phyloP scores from a whole-genome alignment of 495 filamentous ascomycete species.

The Jackrogersella minutella region DNA sequence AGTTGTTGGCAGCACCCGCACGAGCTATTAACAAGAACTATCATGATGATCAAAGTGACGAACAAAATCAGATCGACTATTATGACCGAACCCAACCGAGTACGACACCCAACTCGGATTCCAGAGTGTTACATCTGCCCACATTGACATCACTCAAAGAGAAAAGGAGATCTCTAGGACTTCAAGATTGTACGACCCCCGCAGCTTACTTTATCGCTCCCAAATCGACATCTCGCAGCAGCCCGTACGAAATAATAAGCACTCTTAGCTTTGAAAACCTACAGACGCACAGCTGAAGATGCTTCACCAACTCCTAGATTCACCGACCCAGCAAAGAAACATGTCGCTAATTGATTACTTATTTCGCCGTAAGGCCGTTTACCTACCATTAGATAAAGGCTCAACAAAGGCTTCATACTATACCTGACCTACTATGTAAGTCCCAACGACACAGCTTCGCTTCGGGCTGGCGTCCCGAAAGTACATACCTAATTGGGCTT shows the following conservation, averaged over 20 bases:
- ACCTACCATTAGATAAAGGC: conserved; percentile 9
- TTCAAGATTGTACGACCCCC: conserved; percentile 14
- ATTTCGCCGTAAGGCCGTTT: conserved; percentile 15
- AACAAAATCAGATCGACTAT: conserved; percentile 11
- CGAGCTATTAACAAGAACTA: conserved; percentile 4
- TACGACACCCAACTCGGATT: conserved; percentile 13
- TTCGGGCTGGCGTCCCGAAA: conserved; percentile 29
- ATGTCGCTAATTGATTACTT: neutral
- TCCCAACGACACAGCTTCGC: conserved; percentile 22
- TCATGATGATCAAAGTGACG: neutral
- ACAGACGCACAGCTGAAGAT: conserved; percentile 5
- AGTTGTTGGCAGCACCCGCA: conserved; percentile 10
- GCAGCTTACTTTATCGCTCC: conserved; percentile 22
- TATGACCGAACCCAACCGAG: conserved; percentile 16
- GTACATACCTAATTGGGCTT: conserved; percentile 16
- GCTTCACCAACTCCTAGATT: conserved; percentile 14
- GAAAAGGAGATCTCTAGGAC: conserved; percentile 2
- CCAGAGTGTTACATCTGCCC: conserved; percentile 18
- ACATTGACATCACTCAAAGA: conserved; percentile 6
- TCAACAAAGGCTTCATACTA: conserved; percentile 21
- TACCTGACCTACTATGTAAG: conserved; percentile 21
- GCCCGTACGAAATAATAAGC: neutral
- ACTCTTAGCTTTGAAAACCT: conserved; percentile 1
- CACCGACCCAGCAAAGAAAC: conserved; percentile 7
- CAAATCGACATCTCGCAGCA: neutral